Evolutionary conservation across 2,329 filamentous ascomycete genomes (phyloP).

Genomic region (Sporothrix humicola): DNA sequence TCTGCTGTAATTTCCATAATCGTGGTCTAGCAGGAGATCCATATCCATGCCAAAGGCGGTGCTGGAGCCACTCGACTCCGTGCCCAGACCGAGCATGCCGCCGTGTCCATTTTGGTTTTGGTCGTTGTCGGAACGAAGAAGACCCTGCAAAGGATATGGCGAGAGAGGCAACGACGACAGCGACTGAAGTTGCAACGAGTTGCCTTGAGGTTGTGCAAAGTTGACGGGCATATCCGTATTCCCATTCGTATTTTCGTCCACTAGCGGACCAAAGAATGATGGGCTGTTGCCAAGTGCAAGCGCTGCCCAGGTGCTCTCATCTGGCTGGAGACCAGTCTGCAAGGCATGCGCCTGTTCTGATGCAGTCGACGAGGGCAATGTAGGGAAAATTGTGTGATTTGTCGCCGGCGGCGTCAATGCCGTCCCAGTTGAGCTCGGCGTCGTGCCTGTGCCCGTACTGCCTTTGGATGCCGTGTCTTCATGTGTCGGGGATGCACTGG

Average conservation of each 20-base stretch:
- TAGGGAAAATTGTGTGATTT: too few species aligned
- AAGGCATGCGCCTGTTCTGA: too few species aligned
- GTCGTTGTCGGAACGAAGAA: not conserved
- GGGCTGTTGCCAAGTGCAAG: not conserved
- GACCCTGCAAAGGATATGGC: not conserved
- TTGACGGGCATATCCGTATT: too few species aligned
- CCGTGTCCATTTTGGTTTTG: not conserved
- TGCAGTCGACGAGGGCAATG: too few species aligned
- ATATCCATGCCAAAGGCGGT: constrained; percentile 3
- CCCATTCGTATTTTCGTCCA: not conserved
- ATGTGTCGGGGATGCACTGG: not conserved
- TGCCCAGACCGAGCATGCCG: not conserved
- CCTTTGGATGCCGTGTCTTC: too few species aligned
- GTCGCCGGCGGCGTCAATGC: too few species aligned
- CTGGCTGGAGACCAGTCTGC: too few species aligned
- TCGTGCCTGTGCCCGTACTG: too few species aligned
- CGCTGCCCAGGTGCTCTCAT: not conserved
- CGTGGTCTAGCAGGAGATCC: not conserved
- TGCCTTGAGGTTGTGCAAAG: not conserved
- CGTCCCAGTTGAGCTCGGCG: too few species aligned
- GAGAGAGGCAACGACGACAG: not conserved
- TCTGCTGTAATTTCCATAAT: not conserved
- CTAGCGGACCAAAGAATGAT: not conserved
- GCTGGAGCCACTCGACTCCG: not conserved
- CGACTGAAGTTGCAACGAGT: not conserved